These are phyloP conservation scores for Bipolaris sorokiniana DNA, from an alignment of 2,329 filamentous ascomycete species.

Conservation along the genomic window DNA sequence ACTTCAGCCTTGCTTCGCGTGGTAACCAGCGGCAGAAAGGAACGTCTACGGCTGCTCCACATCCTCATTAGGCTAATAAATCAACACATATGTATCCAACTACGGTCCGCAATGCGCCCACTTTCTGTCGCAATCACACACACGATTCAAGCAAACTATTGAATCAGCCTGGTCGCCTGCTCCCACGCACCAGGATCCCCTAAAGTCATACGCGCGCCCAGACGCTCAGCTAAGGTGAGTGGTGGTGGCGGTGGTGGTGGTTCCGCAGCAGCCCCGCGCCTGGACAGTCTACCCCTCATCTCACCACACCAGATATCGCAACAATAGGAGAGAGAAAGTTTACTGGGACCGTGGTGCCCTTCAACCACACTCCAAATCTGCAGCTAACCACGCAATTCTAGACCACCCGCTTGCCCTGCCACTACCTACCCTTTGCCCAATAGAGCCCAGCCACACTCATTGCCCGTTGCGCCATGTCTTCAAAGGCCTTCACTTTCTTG, in stretches of 20 bases:
- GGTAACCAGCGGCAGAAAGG: conserved; percentile 17
- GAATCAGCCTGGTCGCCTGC: conserved; percentile 2
- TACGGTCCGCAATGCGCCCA: conserved; percentile 6
- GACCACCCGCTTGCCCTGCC: not conserved
- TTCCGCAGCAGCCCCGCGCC: conserved; percentile 23
- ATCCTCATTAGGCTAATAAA: conserved; percentile 45
- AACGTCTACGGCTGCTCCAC: conserved; percentile 12
- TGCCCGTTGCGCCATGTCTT: conserved; percentile 32
- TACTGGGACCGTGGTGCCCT: not conserved
- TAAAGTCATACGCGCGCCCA: conserved; percentile 2
- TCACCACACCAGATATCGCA: conserved; percentile 11
- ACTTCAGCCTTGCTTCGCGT: conserved; percentile 16
- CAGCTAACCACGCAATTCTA: conserved; percentile 13
- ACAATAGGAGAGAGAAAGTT: not conserved
- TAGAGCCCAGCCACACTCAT: conserved; percentile 6
- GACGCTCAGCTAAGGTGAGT: conserved; percentile 24
- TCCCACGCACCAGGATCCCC: conserved; percentile 1
- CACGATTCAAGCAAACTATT: conserved; percentile 4
- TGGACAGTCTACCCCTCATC: conserved; percentile 20
- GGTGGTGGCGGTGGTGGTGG: conserved; percentile 16
- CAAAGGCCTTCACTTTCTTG: conserved; percentile 63
- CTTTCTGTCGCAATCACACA: not conserved
- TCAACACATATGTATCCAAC: conserved; percentile 11
- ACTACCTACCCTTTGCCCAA: not conserved
- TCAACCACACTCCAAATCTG: not conserved